Evolutionary conservation across 805 yeast genomes (phyloP).

Genomic region (Scheffersomyces stipitis): DNA sequence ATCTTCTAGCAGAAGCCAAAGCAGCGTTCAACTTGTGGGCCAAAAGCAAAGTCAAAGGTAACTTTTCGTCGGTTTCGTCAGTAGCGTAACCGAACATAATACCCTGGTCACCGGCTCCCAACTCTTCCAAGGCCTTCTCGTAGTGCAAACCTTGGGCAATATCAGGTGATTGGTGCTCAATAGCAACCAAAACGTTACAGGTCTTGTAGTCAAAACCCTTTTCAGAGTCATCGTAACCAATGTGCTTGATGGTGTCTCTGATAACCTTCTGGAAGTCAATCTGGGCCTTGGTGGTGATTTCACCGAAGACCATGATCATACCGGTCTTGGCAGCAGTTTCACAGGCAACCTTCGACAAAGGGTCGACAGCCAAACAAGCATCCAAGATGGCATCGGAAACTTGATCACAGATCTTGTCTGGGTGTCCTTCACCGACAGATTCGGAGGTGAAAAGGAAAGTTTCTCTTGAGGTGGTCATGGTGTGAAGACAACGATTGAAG

Average conservation of each 20-base stretch:
- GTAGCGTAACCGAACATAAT: constrained; percentile 99
- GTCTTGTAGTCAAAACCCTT: constrained; percentile 99
- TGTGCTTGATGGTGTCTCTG: constrained; percentile 97
- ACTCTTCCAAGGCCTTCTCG: constrained; percentile 91
- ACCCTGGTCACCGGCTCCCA: constrained; percentile 99
- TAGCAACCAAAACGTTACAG: constrained; percentile 97
- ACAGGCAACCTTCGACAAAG: constrained; percentile 98
- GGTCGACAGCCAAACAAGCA: constrained; percentile 94
- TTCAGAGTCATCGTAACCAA: constrained; percentile 93
- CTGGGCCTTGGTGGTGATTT: constrained; percentile 94
- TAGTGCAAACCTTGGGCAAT: constrained; percentile 99
- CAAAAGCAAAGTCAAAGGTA: constrained; percentile 91
- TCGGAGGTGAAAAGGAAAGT: constrained; percentile 74
- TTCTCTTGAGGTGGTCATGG: constrained; percentile 17
- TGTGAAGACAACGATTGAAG: too few species aligned
- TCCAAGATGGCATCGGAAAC: constrained; percentile 97
- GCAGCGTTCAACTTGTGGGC: constrained; percentile 97
- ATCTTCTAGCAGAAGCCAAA: constrained; percentile 95
- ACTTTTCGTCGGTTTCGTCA: constrained; percentile 96
- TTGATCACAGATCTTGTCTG: constrained; percentile 97
- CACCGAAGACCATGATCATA: constrained; percentile 99
- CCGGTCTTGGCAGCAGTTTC: constrained; percentile 99
- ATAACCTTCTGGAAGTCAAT: constrained; percentile 96
- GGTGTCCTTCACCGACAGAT: constrained; percentile 94
- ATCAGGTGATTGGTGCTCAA: constrained; percentile 99